Base-by-base conservation (phyloP, 805 yeast genomes). In the Tetrapisispora taiwanensis region DNA sequence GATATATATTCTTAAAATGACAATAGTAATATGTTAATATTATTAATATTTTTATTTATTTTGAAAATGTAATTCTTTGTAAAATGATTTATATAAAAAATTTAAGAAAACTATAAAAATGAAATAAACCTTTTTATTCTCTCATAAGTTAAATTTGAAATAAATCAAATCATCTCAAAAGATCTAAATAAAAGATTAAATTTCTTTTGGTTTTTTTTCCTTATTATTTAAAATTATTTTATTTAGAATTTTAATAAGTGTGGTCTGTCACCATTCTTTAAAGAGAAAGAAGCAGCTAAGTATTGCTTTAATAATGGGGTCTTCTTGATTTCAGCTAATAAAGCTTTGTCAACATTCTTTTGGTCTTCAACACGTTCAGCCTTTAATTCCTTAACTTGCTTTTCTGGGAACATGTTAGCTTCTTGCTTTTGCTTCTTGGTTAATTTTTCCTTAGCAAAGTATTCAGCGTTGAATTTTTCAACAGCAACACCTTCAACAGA, bases 241-340 rank as follows among this genome's bases (percentile, higher is more conserved):
- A 45, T 30, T 48, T 88, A 90, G 75, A 92, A 90, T 79, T 85
- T 87, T 83, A 92, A 85, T 71, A 84, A 81, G 75, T 90, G 97
- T 67, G 97, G 98, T 74, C 76, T 87, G 80, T 90, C 98, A 74
- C 97, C 97, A 75, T 78, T 80, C 84, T 87, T 89, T 75, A 92
- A 82, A 62, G 96, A 84, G 89, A 90, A 90, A 59, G 95, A 76
- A 63, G 96, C 71, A 60, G 95, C 83, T 70, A 90, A 81, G 84
- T 90, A 90, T 76, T 89, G 95, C 75, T 87, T 86, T 73, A 90
- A 84, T 70, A 87, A 79, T 71, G 97, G 95, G 65, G 95, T 88
- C 79, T 88, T 85, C 83, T 89, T 88, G 78, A 92, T 84, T 76
- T 85, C 92, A 63, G 90, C 74, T 67, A 92, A 75, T 69, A 90